These are phyloP conservation scores for Colletotrichum lentis DNA, from an alignment of 2,329 filamentous ascomycete species.

Conservation along the genomic window DNA sequence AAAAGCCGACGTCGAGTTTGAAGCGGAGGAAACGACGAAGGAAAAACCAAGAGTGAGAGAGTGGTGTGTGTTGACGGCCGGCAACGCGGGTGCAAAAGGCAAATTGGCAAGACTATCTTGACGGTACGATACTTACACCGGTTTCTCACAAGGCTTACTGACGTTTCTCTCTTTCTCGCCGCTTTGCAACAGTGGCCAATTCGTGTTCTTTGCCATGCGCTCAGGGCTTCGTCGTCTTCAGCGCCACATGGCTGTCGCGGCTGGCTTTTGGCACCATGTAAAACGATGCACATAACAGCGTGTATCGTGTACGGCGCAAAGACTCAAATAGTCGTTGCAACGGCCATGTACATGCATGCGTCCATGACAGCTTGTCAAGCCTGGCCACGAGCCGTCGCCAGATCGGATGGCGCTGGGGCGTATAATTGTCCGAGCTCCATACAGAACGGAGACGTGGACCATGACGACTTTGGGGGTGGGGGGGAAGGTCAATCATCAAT, in stretches of 20 bases:
- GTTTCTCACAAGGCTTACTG: neutral
- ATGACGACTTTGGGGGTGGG: neutral
- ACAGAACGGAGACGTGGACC: conserved; percentile 19
- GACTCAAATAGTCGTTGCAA: conserved; percentile 12
- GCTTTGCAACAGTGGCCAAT: neutral
- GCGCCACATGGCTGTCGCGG: neutral
- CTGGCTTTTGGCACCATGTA: neutral
- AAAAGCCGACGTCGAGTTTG: neutral
- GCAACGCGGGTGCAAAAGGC: neutral
- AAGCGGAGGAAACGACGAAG: neutral
- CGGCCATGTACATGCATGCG: conserved; percentile 25
- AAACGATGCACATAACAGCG: neutral
- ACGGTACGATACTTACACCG: neutral
- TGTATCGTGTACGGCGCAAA: conserved; percentile 5
- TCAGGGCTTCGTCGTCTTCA: too few species aligned
- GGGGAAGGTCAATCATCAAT: neutral
- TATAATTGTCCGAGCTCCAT: conserved; percentile 32
- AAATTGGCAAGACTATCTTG: neutral
- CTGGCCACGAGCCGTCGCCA: conserved; percentile 27
- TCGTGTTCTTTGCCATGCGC: neutral
- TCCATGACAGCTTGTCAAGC: conserved; percentile 36
- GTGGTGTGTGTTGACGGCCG: neutral
- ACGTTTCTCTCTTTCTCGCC: neutral
- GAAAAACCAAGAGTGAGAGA: neutral
- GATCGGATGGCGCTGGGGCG: conserved; percentile 33